Conservation (phyloP, 2,329 filamentous ascomycete species). For the Sarocladium oryzae region DNA sequence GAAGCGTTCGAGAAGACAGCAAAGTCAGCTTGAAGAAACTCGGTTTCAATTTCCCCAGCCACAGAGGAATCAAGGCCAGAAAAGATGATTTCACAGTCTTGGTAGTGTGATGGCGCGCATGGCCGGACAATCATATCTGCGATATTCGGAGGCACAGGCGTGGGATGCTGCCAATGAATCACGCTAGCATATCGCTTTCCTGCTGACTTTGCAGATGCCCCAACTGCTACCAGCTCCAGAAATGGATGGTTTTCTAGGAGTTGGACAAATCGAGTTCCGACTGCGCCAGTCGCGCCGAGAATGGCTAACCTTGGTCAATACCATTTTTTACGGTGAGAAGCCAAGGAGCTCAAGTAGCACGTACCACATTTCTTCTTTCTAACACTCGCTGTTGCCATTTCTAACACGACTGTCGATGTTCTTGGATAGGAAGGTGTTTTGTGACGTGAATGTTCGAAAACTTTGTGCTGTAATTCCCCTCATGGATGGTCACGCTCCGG, state of each 20-base stretch:
- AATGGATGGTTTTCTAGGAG: constrained; percentile 1
- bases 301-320: background rate
- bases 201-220: background rate
- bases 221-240: background rate
- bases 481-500: background rate
- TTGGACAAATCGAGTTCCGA: background rate
- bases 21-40: constrained; percentile 81
- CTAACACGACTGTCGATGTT: background rate
- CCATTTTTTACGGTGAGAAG: background rate
- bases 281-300: constrained; percentile 4
- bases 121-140: constrained; percentile 79
- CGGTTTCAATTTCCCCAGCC: constrained; percentile 82
- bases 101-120: constrained; percentile 75
- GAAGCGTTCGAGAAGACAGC: constrained; percentile 97
- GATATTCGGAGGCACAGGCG: constrained; percentile 37
- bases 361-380: background rate
- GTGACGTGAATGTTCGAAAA: background rate
- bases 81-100: constrained; percentile 89
- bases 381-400: constrained; percentile 1
- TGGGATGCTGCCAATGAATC: constrained; percentile 1
- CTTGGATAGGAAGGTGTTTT: background rate
- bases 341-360: background rate
- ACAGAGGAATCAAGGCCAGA: constrained; percentile 89
- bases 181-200: constrained; percentile 2
- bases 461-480: background rate